A percentile compares a stretch with the other conserved stretches of the same genome.
Conservation (phyloP, 768 basidiomycete species). For the Lactarius sp. region DNA sequence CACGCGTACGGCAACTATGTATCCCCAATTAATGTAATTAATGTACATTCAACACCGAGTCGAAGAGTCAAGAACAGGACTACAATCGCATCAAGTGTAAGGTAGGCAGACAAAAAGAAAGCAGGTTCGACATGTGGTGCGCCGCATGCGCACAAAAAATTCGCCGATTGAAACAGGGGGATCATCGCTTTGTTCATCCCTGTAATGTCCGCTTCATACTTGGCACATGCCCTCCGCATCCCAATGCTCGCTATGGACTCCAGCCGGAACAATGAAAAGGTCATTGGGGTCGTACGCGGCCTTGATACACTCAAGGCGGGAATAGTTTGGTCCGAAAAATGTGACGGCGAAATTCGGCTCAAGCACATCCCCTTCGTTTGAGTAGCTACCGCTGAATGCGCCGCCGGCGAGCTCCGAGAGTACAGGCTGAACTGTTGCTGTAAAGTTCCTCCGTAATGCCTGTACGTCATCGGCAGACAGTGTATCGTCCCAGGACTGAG, state of each 20-base stretch:
- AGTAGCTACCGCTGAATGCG: slow-evolving; percentile 32
- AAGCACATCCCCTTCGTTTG: slow-evolving; percentile 35
- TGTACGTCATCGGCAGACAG: slow-evolving; percentile 24
- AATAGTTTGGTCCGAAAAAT: slow-evolving; percentile 36
- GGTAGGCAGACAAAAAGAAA: no score
- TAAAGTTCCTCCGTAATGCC: slow-evolving; percentile 27
- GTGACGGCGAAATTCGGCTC: slow-evolving; percentile 33
- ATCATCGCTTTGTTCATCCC: no score
- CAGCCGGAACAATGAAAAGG: slow-evolving; percentile 33
- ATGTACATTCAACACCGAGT: no score
- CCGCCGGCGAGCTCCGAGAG: slow-evolving; percentile 30
- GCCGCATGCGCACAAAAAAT: no score
- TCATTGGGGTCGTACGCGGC: slow-evolving; percentile 33
- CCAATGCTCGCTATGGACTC: slow-evolving; percentile 35
- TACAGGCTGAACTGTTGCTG: slow-evolving; percentile 29
- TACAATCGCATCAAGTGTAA: no score
- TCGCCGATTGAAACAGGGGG: no score
- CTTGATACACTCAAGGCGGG: slow-evolving; percentile 32
- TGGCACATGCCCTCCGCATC: slow-evolving; percentile 30
- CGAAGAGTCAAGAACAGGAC: no score
- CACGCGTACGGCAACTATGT: no score
- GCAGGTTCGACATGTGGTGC: no score
- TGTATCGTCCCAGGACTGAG: not conserved
- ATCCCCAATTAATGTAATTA: no score
- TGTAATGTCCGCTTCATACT: not conserved